Percentiles rank a stretch among this genome's conserved stretches.
phyloP scores from a whole-genome alignment of 2,329 filamentous ascomycete genomes.

The Microsporum canis region DNA sequence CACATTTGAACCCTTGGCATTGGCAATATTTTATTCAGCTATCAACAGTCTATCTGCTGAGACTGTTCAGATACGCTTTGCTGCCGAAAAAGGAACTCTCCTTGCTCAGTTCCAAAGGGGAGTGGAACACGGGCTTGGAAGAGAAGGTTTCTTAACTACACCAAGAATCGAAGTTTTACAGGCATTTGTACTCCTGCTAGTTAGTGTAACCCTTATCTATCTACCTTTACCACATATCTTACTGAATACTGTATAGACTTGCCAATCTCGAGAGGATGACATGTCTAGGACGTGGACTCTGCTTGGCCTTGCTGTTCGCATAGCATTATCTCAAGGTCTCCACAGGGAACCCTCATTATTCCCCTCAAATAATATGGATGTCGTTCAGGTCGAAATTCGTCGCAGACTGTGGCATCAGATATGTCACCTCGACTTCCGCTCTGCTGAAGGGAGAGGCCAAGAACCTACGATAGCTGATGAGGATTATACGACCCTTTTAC shows the following conservation, averaged over 20 bases:
- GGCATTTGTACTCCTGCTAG: not conserved
- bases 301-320: constrained; percentile 10
- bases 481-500: constrained; percentile 10
- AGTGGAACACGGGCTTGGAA: not conserved
- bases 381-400: constrained; percentile 10
- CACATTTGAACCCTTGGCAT: not conserved
- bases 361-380: constrained; percentile 11
- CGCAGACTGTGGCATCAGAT: constrained; percentile 12
- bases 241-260: not conserved
- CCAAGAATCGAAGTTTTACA: not conserved
- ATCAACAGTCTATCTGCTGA: not conserved
- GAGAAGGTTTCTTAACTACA: not conserved
- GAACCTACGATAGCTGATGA: constrained; percentile 12
- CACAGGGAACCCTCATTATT: constrained; percentile 12
- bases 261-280: constrained; percentile 12
- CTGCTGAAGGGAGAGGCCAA: constrained; percentile 10
- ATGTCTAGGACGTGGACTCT: constrained; percentile 11
- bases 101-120: not conserved
- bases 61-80: not conserved
- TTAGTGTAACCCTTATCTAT: not conserved
- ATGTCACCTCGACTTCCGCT: constrained; percentile 11
- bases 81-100: not conserved
- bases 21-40: not conserved
- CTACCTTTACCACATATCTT: not conserved
- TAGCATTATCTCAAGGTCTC: constrained; percentile 12